Conservation (phyloP, 2,329 filamentous ascomycete species). For the Monosporascus sp. region DNA sequence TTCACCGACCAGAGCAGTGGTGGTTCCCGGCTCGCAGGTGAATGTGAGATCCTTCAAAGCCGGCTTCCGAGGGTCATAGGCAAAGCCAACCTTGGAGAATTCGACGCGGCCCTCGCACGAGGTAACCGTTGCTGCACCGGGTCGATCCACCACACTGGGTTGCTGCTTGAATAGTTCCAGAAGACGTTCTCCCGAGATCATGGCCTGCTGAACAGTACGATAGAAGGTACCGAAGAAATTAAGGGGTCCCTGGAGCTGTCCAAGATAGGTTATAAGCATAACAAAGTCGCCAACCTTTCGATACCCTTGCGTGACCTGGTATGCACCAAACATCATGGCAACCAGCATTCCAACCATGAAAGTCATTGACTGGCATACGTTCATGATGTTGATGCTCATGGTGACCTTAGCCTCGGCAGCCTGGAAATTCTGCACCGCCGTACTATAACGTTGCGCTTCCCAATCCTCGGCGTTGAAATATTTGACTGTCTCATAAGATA, state of each 20-base stretch:
- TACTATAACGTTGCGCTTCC: slow-evolving; percentile 68
- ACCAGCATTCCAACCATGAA: slow-evolving; percentile 73
- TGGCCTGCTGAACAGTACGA: slow-evolving; percentile 87
- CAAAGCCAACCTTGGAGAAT: slow-evolving; percentile 86
- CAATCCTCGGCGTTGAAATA: slow-evolving; percentile 83
- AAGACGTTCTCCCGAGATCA: slow-evolving; percentile 96
- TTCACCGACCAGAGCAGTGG: slow-evolving; percentile 92
- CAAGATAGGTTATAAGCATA: slow-evolving; percentile 68
- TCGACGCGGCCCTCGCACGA: slow-evolving; percentile 74
- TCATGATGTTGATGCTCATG: slow-evolving; percentile 73
- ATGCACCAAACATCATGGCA: slow-evolving; percentile 68
- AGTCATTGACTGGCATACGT: slow-evolving; percentile 73
- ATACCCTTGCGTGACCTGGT: slow-evolving; percentile 65
- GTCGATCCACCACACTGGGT: slow-evolving; percentile 80
- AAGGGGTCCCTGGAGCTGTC: slow-evolving; percentile 72
- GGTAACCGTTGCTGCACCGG: slow-evolving; percentile 56
- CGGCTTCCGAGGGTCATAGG: slow-evolving; percentile 81
- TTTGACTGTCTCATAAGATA: slow-evolving; percentile 94
- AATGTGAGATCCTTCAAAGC: slow-evolving; percentile 82
- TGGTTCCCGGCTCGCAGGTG: slow-evolving; percentile 81
- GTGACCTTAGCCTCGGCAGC: slow-evolving; percentile 70
- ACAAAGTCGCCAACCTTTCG: slow-evolving; percentile 68
- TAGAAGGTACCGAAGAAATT: slow-evolving; percentile 96
- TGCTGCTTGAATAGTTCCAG: slow-evolving; percentile 95
- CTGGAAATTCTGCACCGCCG: slow-evolving; percentile 67